Conservation (phyloP, 2,329 filamentous ascomycete genomes). For the Rhinocladiella mackenziei region DNA sequence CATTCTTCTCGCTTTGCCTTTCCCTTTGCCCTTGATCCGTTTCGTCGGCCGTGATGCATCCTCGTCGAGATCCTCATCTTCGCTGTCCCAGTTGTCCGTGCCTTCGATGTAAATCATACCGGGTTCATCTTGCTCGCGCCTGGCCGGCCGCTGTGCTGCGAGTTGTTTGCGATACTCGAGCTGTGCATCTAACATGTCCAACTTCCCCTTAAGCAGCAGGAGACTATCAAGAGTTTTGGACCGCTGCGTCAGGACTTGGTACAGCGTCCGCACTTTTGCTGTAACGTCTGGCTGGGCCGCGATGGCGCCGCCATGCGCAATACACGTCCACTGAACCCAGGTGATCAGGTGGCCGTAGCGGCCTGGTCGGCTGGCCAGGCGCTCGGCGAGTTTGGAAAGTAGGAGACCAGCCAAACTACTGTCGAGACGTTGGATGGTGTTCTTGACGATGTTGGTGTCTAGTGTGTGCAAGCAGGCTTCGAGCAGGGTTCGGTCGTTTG, state of each 20-base stretch:
- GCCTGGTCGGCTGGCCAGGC: slow-evolving; percentile 80
- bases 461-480: slow-evolving; percentile 85
- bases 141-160: slow-evolving; percentile 45
- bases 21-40: slow-evolving; percentile 3
- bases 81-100: slow-evolving; percentile 47
- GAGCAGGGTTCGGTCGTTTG: slow-evolving; percentile 82
- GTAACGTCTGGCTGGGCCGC: slow-evolving; percentile 81
- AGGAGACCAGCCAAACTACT: slow-evolving; percentile 75
- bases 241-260: slow-evolving; percentile 82
- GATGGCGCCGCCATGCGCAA: slow-evolving; percentile 86
- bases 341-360: slow-evolving; percentile 85
- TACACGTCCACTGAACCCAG: slow-evolving; percentile 93
- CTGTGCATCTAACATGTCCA: slow-evolving; percentile 90
- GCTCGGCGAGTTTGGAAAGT: slow-evolving; percentile 77
- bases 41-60: slow-evolving; percentile 16
- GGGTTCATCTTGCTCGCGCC: slow-evolving; percentile 59
- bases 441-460: slow-evolving; percentile 71
- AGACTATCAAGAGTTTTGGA: slow-evolving; percentile 77
- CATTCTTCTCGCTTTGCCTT: slow-evolving; percentile 30
- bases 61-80: slow-evolving; percentile 40
- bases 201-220: slow-evolving; percentile 84
- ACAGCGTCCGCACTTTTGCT: slow-evolving; percentile 70
- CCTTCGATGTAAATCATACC: slow-evolving; percentile 75
- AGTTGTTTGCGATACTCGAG: slow-evolving; percentile 72
- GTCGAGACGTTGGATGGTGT: slow-evolving; percentile 86